A percentile compares a stretch with the other conserved stretches of the same genome.
Evolutionary conservation across 23 red algal species (phyloP).

Genomic region (Cyanidium caldarium): DNA sequence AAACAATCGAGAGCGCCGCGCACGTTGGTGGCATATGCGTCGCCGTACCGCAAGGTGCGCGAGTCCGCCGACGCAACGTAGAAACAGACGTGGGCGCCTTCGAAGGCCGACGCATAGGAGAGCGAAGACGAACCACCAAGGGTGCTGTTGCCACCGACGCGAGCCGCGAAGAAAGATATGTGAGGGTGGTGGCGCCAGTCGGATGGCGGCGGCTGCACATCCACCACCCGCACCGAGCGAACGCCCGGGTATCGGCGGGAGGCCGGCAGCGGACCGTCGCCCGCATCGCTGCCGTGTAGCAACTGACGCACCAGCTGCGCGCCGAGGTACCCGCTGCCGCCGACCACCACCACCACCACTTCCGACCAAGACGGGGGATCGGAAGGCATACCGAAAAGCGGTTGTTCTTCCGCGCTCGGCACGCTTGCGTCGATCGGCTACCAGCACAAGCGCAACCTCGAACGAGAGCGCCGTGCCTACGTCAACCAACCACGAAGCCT

Average conservation of each 20-base stretch:
- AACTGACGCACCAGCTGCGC: neutral
- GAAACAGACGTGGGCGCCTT: neutral
- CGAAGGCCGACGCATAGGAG: neutral
- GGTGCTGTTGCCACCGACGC: neutral
- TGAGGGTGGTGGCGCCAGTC: neutral
- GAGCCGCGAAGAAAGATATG: neutral
- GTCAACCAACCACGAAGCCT: too few species aligned
- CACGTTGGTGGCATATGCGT: neutral
- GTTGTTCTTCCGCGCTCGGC: too few species aligned
- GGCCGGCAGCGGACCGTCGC: neutral
- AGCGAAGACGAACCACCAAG: neutral
- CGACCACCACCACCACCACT: neutral
- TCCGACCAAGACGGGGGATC: too few species aligned
- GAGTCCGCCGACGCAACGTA: slow-evolving; percentile 1
- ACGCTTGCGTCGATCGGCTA: too few species aligned
- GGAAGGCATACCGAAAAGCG: too few species aligned
- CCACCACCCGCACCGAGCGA: neutral
- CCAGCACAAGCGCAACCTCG: too few species aligned
- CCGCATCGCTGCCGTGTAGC: neutral
- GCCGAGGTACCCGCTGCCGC: neutral
- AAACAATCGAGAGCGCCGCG: neutral
- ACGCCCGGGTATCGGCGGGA: too few species aligned
- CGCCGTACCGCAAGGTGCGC: neutral
- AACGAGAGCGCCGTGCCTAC: too few species aligned
- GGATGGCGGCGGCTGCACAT: neutral